These are phyloP conservation scores for Ascochyta viciae-villosae DNA, from an alignment of 2,329 filamentous ascomycete species.

Conservation along the genomic window DNA sequence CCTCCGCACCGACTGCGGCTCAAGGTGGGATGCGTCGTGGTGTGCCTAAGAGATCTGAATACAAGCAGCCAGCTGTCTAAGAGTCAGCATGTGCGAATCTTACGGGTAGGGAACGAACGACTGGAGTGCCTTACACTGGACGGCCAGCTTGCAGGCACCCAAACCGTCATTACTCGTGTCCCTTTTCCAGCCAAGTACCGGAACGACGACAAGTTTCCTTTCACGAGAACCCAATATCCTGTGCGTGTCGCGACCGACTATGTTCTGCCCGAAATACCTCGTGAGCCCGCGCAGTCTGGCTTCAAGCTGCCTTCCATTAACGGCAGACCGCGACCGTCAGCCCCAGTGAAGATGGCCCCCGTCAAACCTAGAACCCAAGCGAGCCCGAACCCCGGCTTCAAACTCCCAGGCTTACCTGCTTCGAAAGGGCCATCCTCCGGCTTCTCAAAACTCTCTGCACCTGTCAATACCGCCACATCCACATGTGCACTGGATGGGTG, in stretches of 20 bases:
- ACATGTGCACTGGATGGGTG: slow-evolving; percentile 30
- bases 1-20: slow-evolving; percentile 45
- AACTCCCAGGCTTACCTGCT: slow-evolving; percentile 34
- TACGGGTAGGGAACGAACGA: slow-evolving; percentile 36
- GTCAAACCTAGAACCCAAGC: slow-evolving; percentile 7
- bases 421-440: slow-evolving; percentile 20
- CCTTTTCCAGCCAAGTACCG: slow-evolving; percentile 39
- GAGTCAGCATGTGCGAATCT: slow-evolving; percentile 41
- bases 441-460: background rate
- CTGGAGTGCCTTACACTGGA: slow-evolving; percentile 45
- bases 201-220: slow-evolving; percentile 36
- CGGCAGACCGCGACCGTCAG: slow-evolving; percentile 11
- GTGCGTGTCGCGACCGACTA: slow-evolving; percentile 38
- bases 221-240: slow-evolving; percentile 43
- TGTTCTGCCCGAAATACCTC: background rate
- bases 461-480: background rate
- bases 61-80: slow-evolving; percentile 42
- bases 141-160: slow-evolving; percentile 44
- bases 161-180: slow-evolving; percentile 38
- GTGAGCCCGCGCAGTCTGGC: slow-evolving; percentile 17
- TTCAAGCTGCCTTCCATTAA: slow-evolving; percentile 34
- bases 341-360: slow-evolving; percentile 15
- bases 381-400: slow-evolving; percentile 32
- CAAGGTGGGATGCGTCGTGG: slow-evolving; percentile 43
- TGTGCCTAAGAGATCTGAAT: slow-evolving; percentile 37